These are phyloP conservation scores for Xylariaceae sp. DNA, from an alignment of 2,329 filamentous ascomycete species.

Conservation along the genomic window DNA sequence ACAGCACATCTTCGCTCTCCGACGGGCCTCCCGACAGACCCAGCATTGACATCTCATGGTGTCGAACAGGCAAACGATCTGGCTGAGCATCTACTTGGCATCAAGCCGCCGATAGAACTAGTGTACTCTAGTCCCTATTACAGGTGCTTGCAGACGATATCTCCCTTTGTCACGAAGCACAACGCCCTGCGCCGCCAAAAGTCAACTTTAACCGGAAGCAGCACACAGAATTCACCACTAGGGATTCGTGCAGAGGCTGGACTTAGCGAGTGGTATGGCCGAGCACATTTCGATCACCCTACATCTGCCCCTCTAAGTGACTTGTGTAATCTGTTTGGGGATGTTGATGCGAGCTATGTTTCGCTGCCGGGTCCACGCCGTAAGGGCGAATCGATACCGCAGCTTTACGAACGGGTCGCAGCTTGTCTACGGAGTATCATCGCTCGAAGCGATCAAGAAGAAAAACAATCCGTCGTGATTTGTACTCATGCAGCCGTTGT, in stretches of 20 bases:
- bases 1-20: conserved; percentile 69
- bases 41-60: conserved; percentile 81
- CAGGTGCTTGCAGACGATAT: conserved; percentile 79
- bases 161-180: conserved; percentile 58
- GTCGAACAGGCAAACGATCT: conserved; percentile 79
- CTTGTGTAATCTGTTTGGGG: conserved; percentile 65
- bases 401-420: conserved; percentile 77
- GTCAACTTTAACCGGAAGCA: conserved; percentile 3
- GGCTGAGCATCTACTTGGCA: conserved; percentile 56
- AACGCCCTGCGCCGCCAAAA: conserved; percentile 12
- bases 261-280: conserved; percentile 85
- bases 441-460: conserved; percentile 64
- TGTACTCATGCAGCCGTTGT: conserved; percentile 88
- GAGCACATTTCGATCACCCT: conserved; percentile 81
- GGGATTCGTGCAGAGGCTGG: conserved; percentile 54
- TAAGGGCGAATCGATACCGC: conserved; percentile 73
- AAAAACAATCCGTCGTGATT: conserved; percentile 68
- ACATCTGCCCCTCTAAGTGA: conserved; percentile 61
- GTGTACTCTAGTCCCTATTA: conserved; percentile 88
- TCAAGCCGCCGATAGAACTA: conserved; percentile 65
- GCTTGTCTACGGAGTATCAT: conserved; percentile 68
- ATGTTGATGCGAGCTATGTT: conserved; percentile 53
- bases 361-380: conserved; percentile 64
- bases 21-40: conserved; percentile 84
- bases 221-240: conserved; percentile 21